A percentile compares a stretch with the other conserved stretches of the same genome.
Conservation (phyloP, 139 green algal species). For the Chlamydomonas sp. region DNA sequence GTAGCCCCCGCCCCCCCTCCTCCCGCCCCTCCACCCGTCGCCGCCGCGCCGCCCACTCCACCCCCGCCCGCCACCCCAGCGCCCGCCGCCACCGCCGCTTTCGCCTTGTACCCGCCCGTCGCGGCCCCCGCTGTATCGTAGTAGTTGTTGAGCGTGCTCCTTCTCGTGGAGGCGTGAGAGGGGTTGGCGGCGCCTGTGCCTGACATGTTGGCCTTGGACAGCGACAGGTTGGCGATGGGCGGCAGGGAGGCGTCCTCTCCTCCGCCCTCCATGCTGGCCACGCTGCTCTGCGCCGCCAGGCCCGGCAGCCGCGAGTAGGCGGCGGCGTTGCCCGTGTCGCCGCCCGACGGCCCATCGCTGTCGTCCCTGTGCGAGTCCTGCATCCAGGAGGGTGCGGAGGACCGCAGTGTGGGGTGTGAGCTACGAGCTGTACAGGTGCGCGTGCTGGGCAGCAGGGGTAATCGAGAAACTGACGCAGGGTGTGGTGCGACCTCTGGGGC, state of each 20-base stretch:
- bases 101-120: slow-evolving; percentile 12
- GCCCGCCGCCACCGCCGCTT: not conserved
- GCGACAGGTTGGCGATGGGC: slow-evolving; percentile 45
- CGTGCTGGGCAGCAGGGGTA: not conserved
- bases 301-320: slow-evolving; percentile 32
- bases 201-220: slow-evolving; percentile 40
- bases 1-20: not conserved
- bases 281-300: slow-evolving; percentile 37
- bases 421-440: too few species aligned
- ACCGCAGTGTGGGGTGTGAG: too few species aligned
- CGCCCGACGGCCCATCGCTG: not conserved
- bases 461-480: not conserved
- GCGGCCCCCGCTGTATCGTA: not conserved
- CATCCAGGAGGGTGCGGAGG: not conserved
- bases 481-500: not conserved
- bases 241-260: slow-evolving; percentile 36
- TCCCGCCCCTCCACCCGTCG: not conserved
- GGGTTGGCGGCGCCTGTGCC: not conserved
- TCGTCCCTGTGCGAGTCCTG: slow-evolving; percentile 21
- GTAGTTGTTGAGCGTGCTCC: slow-evolving; percentile 26
- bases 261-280: not conserved
- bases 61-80: not conserved
- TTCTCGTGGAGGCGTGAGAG: not conserved
- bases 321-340: not conserved
- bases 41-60: not conserved